phyloP scores from a whole-genome alignment of 495 filamentous ascomycete genomes.

The Penicillium dipodomyicola region DNA sequence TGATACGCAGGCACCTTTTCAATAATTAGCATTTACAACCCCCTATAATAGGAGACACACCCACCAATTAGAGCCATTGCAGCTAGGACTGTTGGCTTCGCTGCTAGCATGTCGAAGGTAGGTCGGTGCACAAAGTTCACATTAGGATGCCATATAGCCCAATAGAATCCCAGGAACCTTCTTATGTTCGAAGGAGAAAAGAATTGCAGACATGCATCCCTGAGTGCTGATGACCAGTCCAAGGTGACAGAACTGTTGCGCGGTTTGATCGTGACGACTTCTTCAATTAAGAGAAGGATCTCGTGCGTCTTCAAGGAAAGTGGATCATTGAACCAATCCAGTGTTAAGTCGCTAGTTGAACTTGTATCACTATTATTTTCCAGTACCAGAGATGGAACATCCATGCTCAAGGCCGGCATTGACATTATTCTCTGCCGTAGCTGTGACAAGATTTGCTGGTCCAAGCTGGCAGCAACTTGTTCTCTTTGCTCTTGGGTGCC shows the following conservation, averaged over 20 bases:
- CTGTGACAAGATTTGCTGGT: constrained; percentile 3
- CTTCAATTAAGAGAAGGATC: constrained; percentile 24
- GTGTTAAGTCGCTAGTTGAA: constrained; percentile 1
- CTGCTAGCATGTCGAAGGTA: constrained; percentile 18
- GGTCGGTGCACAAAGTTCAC: constrained; percentile 26
- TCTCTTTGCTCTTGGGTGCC: constrained; percentile 21
- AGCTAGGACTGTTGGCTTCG: constrained; percentile 20
- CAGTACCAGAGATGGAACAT: constrained; percentile 4
- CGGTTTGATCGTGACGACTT: constrained; percentile 27
- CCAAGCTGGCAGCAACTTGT: constrained; percentile 12
- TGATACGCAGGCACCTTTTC: constrained; percentile 23
- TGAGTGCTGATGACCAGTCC: constrained; percentile 21
- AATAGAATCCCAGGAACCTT: constrained; percentile 18
- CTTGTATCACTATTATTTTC: constrained; percentile 10
- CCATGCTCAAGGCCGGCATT: background rate
- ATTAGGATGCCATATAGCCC: constrained; percentile 29
- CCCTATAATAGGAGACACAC: background rate
- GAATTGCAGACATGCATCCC: constrained; percentile 21
- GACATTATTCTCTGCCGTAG: background rate
- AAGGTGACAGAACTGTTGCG: constrained; percentile 27
- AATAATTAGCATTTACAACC: background rate
- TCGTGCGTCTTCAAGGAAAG: constrained; percentile 26
- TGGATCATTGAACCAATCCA: constrained; percentile 19
- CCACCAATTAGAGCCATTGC: constrained; percentile 24
- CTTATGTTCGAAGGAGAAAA: constrained; percentile 25